These are phyloP conservation scores for Vanrija humicola DNA, from an alignment of 1,284 basidiomycete species.

Conservation along the genomic window DNA sequence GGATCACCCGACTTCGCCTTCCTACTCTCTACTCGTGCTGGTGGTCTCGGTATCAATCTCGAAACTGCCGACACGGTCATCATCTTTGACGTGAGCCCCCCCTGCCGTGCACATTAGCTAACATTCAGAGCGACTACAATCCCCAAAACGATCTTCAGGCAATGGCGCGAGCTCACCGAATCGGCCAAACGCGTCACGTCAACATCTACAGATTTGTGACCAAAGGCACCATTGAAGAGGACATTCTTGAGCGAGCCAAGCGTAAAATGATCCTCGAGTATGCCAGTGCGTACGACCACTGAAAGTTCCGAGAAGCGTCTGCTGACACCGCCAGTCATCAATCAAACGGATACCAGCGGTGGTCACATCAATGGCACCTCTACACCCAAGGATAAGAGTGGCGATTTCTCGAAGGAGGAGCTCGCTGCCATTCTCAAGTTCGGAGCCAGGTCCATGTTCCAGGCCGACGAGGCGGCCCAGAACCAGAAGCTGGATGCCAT, in stretches of 20 bases:
- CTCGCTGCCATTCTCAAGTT: slow-evolving; percentile 98
- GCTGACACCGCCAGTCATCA: slow-evolving; percentile 69
- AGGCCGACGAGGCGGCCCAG: slow-evolving; percentile 89
- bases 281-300: slow-evolving; percentile 67
- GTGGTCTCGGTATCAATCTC: slow-evolving; percentile 96
- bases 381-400: slow-evolving; percentile 74
- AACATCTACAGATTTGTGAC: slow-evolving; percentile 96
- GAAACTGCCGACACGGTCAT: slow-evolving; percentile 98
- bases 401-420: slow-evolving; percentile 90
- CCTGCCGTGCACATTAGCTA: neutral
- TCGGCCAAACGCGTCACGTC: slow-evolving; percentile 96
- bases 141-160: slow-evolving; percentile 98
- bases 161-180: slow-evolving; percentile 96
- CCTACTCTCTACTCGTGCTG: slow-evolving; percentile 91
- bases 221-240: slow-evolving; percentile 99
- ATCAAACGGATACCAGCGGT: slow-evolving; percentile 99
- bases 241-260: slow-evolving; percentile 95
- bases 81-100: slow-evolving; percentile 83
- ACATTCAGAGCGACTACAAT: slow-evolving; percentile 52
- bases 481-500: slow-evolving; percentile 97
- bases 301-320: neutral
- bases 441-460: slow-evolving; percentile 98
- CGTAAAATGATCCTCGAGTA: slow-evolving; percentile 99
- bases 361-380: slow-evolving; percentile 81
- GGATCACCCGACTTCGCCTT: slow-evolving; percentile 73